Percentiles rank a stretch among this genome's conserved stretches.
phyloP scores from a whole-genome alignment of 192 early-diverging fungal genomes.

The Backusella sp. region DNA sequence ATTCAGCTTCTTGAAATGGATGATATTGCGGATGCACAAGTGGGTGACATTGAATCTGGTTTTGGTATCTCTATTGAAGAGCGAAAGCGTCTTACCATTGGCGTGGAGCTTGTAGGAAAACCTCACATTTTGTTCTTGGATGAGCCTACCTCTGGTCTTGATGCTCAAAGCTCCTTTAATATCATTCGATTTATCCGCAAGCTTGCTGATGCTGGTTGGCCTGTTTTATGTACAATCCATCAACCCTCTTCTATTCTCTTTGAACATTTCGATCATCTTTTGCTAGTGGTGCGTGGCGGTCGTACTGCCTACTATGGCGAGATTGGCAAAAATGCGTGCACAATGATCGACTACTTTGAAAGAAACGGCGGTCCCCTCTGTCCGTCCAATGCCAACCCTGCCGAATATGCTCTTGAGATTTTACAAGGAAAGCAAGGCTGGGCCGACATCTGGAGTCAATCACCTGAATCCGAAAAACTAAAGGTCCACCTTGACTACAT shows the following conservation, averaged over 20 bases:
- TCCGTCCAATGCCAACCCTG: constrained; percentile 67
- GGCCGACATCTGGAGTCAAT: constrained; percentile 70
- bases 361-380: constrained; percentile 65
- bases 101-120: constrained; percentile 75
- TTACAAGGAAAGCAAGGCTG: constrained; percentile 68
- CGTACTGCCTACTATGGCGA: constrained; percentile 45
- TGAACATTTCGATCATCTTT: constrained; percentile 79
- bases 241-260: constrained; percentile 84
- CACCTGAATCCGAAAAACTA: constrained; percentile 44
- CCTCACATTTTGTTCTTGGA: constrained; percentile 84
- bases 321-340: constrained; percentile 62
- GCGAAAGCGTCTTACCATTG: constrained; percentile 84
- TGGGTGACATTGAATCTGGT: constrained; percentile 67
- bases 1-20: constrained; percentile 73
- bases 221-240: constrained; percentile 80
- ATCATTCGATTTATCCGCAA: constrained; percentile 45
- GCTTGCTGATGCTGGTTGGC: no score
- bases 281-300: constrained; percentile 22
- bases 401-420: constrained; percentile 82
- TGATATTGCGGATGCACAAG: constrained; percentile 64
- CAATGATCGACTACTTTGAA: constrained; percentile 76
- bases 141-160: constrained; percentile 85
- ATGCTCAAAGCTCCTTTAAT: constrained; percentile 76
- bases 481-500: constrained; percentile 54
- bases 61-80: constrained; percentile 84